These are phyloP conservation scores for Magnolia sinica DNA, from an alignment of 164 flowering plant genomes.

Conservation along the genomic window DNA sequence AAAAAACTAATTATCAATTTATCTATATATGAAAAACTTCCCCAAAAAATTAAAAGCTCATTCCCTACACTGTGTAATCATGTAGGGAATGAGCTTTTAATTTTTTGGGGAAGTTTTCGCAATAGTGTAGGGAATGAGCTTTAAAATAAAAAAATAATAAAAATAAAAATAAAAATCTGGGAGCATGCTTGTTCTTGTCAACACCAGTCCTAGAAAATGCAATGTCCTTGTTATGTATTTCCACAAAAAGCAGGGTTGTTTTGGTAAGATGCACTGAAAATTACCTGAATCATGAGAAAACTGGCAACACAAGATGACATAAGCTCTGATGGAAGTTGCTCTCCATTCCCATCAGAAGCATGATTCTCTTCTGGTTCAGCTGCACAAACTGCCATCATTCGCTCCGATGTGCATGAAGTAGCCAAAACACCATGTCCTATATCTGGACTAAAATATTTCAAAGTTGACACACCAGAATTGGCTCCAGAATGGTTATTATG, in stretches of 20 bases:
- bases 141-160: no score
- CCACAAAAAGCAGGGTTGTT: neutral
- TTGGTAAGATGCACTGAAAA: neutral
- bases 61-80: no score
- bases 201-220: no score
- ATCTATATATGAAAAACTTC: no score
- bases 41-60: no score
- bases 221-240: neutral
- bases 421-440: conserved; percentile 15
- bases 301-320: conserved; percentile 54
- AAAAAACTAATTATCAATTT: no score
- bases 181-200: no score
- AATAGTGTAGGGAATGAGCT: no score
- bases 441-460: conserved; percentile 22
- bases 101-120: no score
- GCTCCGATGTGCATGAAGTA: conserved; percentile 21
- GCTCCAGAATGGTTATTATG: conserved; percentile 25
- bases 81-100: no score
- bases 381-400: conserved; percentile 11
- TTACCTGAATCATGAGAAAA: conserved; percentile 69
- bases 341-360: conserved; percentile 22
- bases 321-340: conserved; percentile 43
- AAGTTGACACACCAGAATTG: conserved; percentile 27
- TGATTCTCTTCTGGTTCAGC: conserved; percentile 19
- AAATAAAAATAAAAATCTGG: no score